Evolutionary conservation across 2,329 filamentous ascomycete genomes (phyloP).

Genomic region (Boeremia lycopersici): DNA sequence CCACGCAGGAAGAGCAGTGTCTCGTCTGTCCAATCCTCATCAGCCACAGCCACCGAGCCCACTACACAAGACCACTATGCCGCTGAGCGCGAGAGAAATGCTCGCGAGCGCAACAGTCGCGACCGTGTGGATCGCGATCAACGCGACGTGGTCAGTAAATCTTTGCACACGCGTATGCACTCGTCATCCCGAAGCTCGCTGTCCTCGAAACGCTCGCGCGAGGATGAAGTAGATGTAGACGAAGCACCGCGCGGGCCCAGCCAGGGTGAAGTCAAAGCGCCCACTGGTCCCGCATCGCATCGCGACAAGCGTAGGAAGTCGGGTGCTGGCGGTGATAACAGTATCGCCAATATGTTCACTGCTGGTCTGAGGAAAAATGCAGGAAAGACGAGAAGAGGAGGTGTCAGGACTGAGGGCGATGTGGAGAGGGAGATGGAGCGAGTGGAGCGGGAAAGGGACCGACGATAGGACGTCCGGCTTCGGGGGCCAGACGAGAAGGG

Average conservation of each 20-base stretch:
- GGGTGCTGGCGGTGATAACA: conserved; percentile 28
- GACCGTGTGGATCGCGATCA: conserved; percentile 34
- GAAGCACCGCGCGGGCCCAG: conserved; percentile 2
- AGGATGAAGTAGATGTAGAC: conserved; percentile 27
- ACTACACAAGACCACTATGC: conserved; percentile 64
- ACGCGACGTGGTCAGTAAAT: conserved; percentile 15
- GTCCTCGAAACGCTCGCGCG: conserved; percentile 37
- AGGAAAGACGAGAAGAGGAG: conserved; percentile 34
- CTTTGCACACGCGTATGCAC: conserved; percentile 27
- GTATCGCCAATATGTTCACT: conserved; percentile 39
- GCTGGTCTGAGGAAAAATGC: conserved; percentile 42
- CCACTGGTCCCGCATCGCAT: conserved; percentile 39
- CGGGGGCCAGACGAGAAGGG: not conserved
- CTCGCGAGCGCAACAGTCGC: conserved; percentile 36
- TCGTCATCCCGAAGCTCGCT: conserved; percentile 27
- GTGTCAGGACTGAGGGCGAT: conserved; percentile 41
- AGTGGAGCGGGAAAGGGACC: conserved; percentile 40
- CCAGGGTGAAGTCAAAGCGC: conserved; percentile 26
- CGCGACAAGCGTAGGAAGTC: conserved; percentile 41
- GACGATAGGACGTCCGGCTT: conserved; percentile 16
- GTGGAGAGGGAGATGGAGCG: conserved; percentile 41
- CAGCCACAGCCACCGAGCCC: conserved; percentile 25
- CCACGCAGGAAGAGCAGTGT: conserved; percentile 29
- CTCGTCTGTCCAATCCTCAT: conserved; percentile 15
- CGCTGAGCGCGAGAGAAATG: conserved; percentile 65